Conservation (phyloP, 1,284 basidiomycete species). For the Singerocomus rubriflavus region DNA sequence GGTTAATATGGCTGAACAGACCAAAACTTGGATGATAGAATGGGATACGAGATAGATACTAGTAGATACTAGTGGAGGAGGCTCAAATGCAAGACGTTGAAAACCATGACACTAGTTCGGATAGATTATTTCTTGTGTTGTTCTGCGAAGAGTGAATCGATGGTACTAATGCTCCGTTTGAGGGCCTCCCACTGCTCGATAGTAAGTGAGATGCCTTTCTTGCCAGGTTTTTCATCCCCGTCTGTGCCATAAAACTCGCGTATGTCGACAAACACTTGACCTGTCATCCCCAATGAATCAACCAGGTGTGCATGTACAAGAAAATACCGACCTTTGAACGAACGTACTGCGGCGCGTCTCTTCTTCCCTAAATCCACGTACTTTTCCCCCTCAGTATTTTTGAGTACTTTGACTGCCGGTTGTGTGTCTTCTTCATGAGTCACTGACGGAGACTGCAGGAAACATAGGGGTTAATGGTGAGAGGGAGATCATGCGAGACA, state of each 20-base stretch:
- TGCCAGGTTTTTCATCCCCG: constrained; percentile 72
- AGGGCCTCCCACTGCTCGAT: constrained; percentile 70
- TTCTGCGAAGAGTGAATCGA: constrained; percentile 54
- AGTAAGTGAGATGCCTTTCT: constrained; percentile 76
- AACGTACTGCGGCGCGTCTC: constrained; percentile 64
- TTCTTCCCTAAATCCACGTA: constrained; percentile 70
- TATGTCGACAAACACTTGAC: constrained; percentile 64
- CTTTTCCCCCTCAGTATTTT: constrained; percentile 51
- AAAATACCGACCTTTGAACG: constrained; percentile 57
- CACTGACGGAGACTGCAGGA: constrained; percentile 14
- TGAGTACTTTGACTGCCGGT: constrained; percentile 12
- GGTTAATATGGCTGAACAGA: background rate
- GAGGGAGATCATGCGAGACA: background rate
- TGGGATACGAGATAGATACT: constrained; percentile 4
- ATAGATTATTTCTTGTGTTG: constrained; percentile 35
- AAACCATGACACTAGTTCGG: background rate
- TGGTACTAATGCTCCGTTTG: constrained; percentile 40
- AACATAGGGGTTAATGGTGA: constrained; percentile 13
- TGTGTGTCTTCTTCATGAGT: constrained; percentile 2
- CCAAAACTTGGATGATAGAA: constrained; percentile 1
- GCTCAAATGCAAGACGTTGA: background rate
- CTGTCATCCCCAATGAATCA: constrained; percentile 28
- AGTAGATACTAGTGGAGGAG: background rate
- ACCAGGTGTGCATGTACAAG: too few species aligned
- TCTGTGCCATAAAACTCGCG: constrained; percentile 66